Percentiles rank a stretch among this genome's conserved stretches.
These are phyloP conservation scores for Aspergillus homomorphus DNA, from an alignment of 495 filamentous ascomycete species.

Conservation along the genomic window DNA sequence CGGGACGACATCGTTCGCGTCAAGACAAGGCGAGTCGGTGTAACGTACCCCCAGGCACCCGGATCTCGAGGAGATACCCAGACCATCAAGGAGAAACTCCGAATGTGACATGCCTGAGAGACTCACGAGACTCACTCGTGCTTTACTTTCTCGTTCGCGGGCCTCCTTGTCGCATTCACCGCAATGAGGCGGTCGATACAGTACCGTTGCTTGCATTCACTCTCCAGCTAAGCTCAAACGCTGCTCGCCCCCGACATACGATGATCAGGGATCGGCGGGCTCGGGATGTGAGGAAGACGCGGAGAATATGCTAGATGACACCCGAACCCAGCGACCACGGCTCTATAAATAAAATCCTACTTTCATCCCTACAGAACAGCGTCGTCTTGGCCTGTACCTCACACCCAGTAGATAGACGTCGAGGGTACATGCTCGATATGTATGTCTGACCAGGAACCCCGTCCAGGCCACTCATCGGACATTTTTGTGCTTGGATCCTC, in stretches of 20 bases:
- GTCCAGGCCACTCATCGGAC: not conserved
- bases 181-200: not conserved
- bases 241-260: not conserved
- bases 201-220: not conserved
- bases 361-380: slow-evolving; percentile 1
- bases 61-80: slow-evolving; percentile 2
- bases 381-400: not conserved
- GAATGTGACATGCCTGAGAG: slow-evolving; percentile 7
- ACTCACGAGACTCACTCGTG: not conserved
- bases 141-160: not conserved
- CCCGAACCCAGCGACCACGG: not conserved
- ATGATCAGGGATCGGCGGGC: not conserved
- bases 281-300: not conserved
- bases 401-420: not conserved
- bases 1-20: not conserved
- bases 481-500: not conserved
- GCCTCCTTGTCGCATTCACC: not conserved
- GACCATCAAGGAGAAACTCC: slow-evolving; percentile 1
- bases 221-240: not conserved
- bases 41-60: not conserved
- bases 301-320: not conserved
- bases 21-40: not conserved
- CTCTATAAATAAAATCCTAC: slow-evolving; percentile 4
- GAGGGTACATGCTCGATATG: not conserved
- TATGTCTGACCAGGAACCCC: slow-evolving; percentile 14